These are phyloP conservation scores for Huntiella savannae DNA, from an alignment of 2,329 filamentous ascomycete species.

Conservation along the genomic window DNA sequence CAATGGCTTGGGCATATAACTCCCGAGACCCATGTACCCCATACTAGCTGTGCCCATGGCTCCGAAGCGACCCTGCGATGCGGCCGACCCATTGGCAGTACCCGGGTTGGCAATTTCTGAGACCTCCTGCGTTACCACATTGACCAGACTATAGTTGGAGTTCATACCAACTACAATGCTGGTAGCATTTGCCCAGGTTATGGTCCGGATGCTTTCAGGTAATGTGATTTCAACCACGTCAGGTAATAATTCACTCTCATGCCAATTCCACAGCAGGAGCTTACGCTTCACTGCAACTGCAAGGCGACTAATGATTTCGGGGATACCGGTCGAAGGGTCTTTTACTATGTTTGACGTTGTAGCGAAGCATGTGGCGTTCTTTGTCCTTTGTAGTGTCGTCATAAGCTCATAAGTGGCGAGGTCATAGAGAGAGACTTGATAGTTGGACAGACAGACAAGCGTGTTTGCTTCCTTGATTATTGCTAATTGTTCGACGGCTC, in stretches of 20 bases:
- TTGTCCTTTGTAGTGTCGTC: slow-evolving; percentile 62
- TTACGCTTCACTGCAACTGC: slow-evolving; percentile 87
- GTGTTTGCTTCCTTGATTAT: slow-evolving; percentile 90
- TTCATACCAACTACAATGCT: slow-evolving; percentile 82
- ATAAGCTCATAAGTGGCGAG: slow-evolving; percentile 66
- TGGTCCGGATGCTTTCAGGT: slow-evolving; percentile 64
- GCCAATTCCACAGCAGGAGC: slow-evolving; percentile 84
- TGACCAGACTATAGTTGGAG: slow-evolving; percentile 73
- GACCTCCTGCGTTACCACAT: slow-evolving; percentile 55
- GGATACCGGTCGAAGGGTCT: slow-evolving; percentile 69
- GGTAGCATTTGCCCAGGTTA: slow-evolving; percentile 80
- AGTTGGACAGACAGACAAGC: slow-evolving; percentile 78
- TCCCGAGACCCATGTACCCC: slow-evolving; percentile 90
- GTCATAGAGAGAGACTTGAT: slow-evolving; percentile 76
- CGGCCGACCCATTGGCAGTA: slow-evolving; percentile 44
- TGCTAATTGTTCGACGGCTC: slow-evolving; percentile 81
- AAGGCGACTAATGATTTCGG: slow-evolving; percentile 77
- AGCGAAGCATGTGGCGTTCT: slow-evolving; percentile 75
- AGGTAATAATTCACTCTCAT: slow-evolving; percentile 69
- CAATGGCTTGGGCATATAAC: slow-evolving; percentile 78
- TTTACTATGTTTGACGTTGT: slow-evolving; percentile 92
- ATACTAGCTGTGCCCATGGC: slow-evolving; percentile 71
- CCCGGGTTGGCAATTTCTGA: slow-evolving; percentile 66
- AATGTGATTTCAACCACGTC: slow-evolving; percentile 62
- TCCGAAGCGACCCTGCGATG: slow-evolving; percentile 55